Evolutionary conservation across 805 yeast species (phyloP).

Genomic region (Candida oleophila): DNA sequence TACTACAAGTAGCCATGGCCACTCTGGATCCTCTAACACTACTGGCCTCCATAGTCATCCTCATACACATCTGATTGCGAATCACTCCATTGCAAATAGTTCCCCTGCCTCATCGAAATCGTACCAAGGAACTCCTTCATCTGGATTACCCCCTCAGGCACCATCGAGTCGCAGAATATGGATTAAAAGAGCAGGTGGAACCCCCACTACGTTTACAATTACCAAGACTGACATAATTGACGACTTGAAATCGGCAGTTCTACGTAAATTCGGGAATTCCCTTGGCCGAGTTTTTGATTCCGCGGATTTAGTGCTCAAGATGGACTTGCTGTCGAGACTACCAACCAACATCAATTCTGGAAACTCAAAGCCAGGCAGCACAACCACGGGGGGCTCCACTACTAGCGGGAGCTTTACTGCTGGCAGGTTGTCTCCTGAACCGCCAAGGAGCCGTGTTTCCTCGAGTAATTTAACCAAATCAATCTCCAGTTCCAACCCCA

Average conservation of each 20-base stretch:
- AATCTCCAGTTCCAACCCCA: not conserved
- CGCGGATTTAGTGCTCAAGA: slow-evolving; percentile 54
- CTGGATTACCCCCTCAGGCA: not conserved
- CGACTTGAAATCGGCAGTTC: slow-evolving; percentile 69
- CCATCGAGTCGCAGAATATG: slow-evolving; percentile 45
- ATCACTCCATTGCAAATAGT: not conserved
- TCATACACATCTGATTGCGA: no score
- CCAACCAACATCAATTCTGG: slow-evolving; percentile 5
- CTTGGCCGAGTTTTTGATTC: slow-evolving; percentile 64
- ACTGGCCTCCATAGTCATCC: no score
- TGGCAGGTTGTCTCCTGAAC: slow-evolving; percentile 1
- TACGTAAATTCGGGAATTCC: slow-evolving; percentile 66
- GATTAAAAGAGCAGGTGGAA: slow-evolving; percentile 50
- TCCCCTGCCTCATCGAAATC: not conserved
- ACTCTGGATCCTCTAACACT: no score
- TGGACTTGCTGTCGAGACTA: slow-evolving; percentile 18
- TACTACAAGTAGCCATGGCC: not conserved
- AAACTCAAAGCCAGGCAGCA: slow-evolving; percentile 1
- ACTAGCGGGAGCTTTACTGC: slow-evolving; percentile 3
- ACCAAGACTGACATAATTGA: slow-evolving; percentile 69
- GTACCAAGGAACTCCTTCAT: not conserved
- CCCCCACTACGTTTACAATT: slow-evolving; percentile 70
- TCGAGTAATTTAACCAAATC: not conserved
- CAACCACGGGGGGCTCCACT: not conserved
- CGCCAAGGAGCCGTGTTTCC: not conserved